phyloP scores from a whole-genome alignment of 108 stramenopile species.

The Parmales sp. region DNA sequence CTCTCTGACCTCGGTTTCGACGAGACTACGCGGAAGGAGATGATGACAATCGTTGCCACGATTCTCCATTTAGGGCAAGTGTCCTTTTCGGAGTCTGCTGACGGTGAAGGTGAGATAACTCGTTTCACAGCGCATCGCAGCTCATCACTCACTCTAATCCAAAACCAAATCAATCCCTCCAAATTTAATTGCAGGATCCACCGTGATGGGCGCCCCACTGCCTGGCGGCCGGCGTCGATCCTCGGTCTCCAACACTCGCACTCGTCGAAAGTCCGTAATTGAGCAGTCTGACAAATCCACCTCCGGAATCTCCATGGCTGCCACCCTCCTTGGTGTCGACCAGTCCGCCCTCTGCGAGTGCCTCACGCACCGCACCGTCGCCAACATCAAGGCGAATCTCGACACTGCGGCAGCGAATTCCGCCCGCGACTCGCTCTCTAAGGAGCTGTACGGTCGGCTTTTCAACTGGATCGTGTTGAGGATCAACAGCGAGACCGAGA shows the following conservation, averaged over 20 bases:
- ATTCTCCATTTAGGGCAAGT: slow-evolving; percentile 82
- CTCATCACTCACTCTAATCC: too few relatives aligned
- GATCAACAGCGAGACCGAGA: slow-evolving; percentile 79
- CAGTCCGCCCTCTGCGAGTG: not conserved
- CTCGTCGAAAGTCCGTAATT: not conserved
- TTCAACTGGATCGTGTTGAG: slow-evolving; percentile 87
- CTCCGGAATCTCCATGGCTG: slow-evolving; percentile 21
- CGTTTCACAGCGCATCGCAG: slow-evolving; percentile 50
- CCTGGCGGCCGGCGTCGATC: slow-evolving; percentile 1
- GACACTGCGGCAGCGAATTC: slow-evolving; percentile 62
- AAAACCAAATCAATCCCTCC: too few relatives aligned
- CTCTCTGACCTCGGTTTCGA: slow-evolving; percentile 70
- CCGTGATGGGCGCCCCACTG: not conserved
- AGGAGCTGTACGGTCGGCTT: slow-evolving; percentile 80
- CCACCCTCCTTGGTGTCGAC: not conserved
- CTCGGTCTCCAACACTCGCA: not conserved
- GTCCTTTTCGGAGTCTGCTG: slow-evolving; percentile 45
- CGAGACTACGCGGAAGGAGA: slow-evolving; percentile 52
- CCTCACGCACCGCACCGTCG: slow-evolving; percentile 13
- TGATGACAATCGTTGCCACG: slow-evolving; percentile 68
- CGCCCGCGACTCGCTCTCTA: slow-evolving; percentile 88
- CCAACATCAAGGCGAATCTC: slow-evolving; percentile 58
- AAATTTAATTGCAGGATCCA: too few relatives aligned
- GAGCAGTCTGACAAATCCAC: slow-evolving; percentile 9
- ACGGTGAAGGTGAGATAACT: slow-evolving; percentile 52